These are phyloP conservation scores for Hymenoscyphus fraxineus DNA, from an alignment of 2,329 filamentous ascomycete genomes.

Conservation along the genomic window DNA sequence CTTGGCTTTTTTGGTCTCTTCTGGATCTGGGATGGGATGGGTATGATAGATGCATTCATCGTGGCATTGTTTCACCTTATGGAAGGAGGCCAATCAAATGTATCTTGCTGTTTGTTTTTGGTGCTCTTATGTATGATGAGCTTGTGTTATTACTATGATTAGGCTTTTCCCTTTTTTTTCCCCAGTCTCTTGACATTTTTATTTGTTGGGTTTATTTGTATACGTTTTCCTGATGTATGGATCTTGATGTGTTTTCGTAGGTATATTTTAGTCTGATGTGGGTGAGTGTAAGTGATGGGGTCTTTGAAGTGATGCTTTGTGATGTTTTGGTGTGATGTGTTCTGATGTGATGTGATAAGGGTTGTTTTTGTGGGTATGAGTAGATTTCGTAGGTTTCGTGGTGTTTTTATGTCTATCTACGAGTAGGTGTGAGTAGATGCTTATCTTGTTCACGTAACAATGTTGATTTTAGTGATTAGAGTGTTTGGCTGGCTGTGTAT, in stretches of 20 bases:
- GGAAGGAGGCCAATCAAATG: not conserved
- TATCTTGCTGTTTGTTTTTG: not conserved
- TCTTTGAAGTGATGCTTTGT: no score
- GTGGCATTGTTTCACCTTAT: not conserved
- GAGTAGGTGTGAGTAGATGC: no score
- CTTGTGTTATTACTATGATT: conserved; percentile 2
- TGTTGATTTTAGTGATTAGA: no score
- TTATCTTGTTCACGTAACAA: no score
- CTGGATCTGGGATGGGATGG: not conserved
- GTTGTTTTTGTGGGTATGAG: no score
- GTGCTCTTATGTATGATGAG: not conserved
- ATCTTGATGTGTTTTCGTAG: not conserved
- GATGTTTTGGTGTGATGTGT: no score
- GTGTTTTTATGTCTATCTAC: no score
- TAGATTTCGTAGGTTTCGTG: no score
- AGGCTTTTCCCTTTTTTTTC: not conserved
- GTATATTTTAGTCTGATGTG: not conserved
- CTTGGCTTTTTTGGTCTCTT: not conserved
- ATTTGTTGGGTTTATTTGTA: not conserved
- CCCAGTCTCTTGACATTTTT: not conserved
- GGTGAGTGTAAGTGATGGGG: not conserved
- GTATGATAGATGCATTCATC: not conserved
- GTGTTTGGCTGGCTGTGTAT: no score
- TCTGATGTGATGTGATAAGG: no score
- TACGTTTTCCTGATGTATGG: not conserved